Base-by-base conservation (phyloP, 345 rosid species). In the Abelmoschus esculentus region DNA sequence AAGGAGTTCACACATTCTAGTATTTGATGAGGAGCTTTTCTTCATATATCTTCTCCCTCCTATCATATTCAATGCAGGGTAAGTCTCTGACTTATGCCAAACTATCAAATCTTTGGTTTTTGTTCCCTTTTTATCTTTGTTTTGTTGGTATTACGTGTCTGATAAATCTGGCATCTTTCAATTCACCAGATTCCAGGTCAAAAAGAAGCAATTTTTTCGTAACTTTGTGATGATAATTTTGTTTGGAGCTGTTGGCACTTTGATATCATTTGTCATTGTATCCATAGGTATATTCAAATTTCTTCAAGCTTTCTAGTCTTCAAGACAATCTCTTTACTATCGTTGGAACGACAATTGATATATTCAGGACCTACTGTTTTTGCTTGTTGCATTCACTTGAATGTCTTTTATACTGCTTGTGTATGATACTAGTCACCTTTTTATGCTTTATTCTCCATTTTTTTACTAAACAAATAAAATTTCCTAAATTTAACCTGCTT, bases 21-120 rank as follows among this genome's bases (percentile, higher is more conserved):
- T 85, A 17, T 93, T 93, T 66, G 72, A 82, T 75, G 97, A 89
- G 81, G 90, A 86, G 66, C 78, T 93, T 47, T 90, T 93, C 87
- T 93, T 89, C 71, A 89, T 83, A 60, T 93, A 86, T 81, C 85
- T 90, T 72, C 86, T 93, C 72, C 98, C 98, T 54, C 93, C 97
- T 62, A 93, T 93, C 19, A 93, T 93, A 78, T 93, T 93, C 74
- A 90, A 90, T 70, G 98, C 96, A 3, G 98, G 96, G 97, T 87
- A 78, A 74, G 87, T 32, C 36, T 72, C 69, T 62, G 29, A 64
- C 36, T 7, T n/a, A 60, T 44, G 26, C 6, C 31, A 5, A 28
- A 60, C 11, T 18, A 32, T 59, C 57, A 61, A 53, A 15, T 12
- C 31, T 40, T n/a, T n/a, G n/a, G n/a, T n/a, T n/a, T n/a, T n/a